These are phyloP conservation scores for Aspergillus glaucus DNA, from an alignment of 2,329 filamentous ascomycete genomes.

Conservation along the genomic window DNA sequence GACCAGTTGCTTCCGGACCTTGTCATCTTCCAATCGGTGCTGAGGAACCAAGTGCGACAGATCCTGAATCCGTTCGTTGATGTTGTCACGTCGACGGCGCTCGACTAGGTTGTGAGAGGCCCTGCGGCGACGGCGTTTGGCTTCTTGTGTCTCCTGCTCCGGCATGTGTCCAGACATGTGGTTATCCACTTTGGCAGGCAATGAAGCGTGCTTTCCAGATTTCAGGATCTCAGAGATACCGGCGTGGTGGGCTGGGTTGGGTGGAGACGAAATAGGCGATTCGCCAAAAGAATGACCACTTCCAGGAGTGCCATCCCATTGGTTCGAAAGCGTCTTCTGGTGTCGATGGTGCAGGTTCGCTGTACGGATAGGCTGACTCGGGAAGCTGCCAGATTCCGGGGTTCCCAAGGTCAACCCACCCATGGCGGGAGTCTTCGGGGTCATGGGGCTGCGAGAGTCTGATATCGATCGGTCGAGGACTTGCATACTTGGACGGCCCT, in stretches of 20 bases:
- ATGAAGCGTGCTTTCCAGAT: conserved; percentile 73
- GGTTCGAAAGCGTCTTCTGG: conserved; percentile 77
- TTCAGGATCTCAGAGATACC: conserved; percentile 87
- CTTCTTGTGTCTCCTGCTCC: conserved; percentile 74
- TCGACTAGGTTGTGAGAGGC: conserved; percentile 97
- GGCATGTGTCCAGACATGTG: conserved; percentile 36
- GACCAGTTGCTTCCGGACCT: conserved; percentile 87
- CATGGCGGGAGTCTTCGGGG: conserved; percentile 75
- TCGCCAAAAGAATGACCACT: conserved; percentile 81
- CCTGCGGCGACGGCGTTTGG: conserved; percentile 81
- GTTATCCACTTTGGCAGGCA: conserved; percentile 75
- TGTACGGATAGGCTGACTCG: conserved; percentile 70
- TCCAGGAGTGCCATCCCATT: conserved; percentile 82
- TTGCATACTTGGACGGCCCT: conserved; percentile 56
- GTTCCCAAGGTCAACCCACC: conserved; percentile 65
- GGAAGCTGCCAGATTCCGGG: conserved; percentile 66
- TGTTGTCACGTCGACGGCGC: conserved; percentile 89
- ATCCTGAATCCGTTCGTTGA: conserved; percentile 97
- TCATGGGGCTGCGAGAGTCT: conserved; percentile 71
- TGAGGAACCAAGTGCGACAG: conserved; percentile 86
- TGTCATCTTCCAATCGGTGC: conserved; percentile 93
- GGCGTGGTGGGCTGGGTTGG: conserved; percentile 49
- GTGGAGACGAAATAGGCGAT: conserved; percentile 80
- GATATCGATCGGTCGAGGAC: conserved; percentile 67
- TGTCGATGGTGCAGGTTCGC: conserved; percentile 56